Conservation (phyloP, 345 rosid genomes). For the Syzygium jambos region DNA sequence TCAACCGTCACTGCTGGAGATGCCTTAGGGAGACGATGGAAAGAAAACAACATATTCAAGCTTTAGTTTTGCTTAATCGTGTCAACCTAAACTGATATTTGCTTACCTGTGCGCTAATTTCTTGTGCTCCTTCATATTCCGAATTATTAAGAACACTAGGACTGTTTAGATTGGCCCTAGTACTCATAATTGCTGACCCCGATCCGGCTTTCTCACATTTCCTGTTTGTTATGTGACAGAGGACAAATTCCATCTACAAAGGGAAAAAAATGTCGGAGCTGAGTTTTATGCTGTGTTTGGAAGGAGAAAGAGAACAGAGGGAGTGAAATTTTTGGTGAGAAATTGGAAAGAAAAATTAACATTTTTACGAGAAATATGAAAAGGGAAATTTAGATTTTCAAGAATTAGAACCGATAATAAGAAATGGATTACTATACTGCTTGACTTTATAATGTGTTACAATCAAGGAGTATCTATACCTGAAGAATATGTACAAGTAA, state of each 20-base stretch:
- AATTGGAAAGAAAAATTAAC: neutral
- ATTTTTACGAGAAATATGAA: neutral
- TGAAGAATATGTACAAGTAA: neutral
- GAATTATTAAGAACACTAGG: neutral
- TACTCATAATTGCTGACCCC: neutral
- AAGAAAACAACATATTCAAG: neutral
- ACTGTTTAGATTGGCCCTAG: neutral
- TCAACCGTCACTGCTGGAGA: neutral
- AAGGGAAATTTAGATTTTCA: neutral
- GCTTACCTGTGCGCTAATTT: neutral
- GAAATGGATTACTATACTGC: neutral
- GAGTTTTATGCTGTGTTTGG: neutral
- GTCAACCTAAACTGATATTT: neutral
- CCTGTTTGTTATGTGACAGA: neutral
- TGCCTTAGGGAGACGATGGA: neutral
- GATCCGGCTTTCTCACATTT: neutral
- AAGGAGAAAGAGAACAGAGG: neutral
- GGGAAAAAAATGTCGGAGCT: neutral
- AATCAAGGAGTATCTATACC: neutral
- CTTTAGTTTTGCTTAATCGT: neutral
- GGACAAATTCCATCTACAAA: neutral
- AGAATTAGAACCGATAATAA: neutral
- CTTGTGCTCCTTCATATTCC: neutral
- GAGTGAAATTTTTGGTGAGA: neutral
- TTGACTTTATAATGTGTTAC: neutral